Evolutionary conservation across 208 protist genomes (phyloP).

Genomic region (Hexamita inflata): DNA sequence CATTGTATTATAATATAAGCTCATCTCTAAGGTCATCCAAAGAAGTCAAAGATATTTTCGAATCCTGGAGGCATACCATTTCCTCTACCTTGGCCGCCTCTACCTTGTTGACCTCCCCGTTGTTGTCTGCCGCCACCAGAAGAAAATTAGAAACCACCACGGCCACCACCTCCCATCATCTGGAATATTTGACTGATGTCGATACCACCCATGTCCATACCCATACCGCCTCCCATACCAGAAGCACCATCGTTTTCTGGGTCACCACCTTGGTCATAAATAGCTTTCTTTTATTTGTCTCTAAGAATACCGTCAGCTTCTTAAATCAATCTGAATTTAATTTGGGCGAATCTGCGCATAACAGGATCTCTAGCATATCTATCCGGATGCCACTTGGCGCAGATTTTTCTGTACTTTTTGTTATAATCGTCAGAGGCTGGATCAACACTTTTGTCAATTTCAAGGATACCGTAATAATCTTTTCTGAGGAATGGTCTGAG

Average conservation of each 20-base stretch:
- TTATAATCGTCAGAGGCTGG: slow-evolving; percentile 1
- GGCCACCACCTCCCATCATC: not conserved
- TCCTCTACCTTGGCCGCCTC: too few relatives aligned
- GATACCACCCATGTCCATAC: slow-evolving; percentile 21
- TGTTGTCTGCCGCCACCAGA: too few relatives aligned
- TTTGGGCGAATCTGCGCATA: slow-evolving; percentile 1
- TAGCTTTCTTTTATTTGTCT: not conserved
- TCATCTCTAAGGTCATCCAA: too few relatives aligned
- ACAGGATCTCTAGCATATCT: slow-evolving; percentile 2
- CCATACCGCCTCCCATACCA: not conserved
- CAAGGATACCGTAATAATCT: slow-evolving; percentile 9
- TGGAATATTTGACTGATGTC: slow-evolving; percentile 12
- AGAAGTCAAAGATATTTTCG: too few relatives aligned
- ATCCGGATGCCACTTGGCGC: slow-evolving; percentile 12
- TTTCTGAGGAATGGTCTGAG: not conserved
- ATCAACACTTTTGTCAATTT: not conserved
- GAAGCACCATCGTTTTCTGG: not conserved
- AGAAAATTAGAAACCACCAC: too few relatives aligned
- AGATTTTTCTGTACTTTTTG: not conserved
- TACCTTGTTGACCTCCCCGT: too few relatives aligned
- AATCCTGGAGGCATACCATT: too few relatives aligned
- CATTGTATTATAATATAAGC: too few relatives aligned
- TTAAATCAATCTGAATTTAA: slow-evolving; percentile 6
- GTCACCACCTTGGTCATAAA: slow-evolving; percentile 24
- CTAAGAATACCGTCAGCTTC: slow-evolving; percentile 10